Evolutionary conservation across 805 yeast species (phyloP), one percentile per base, ranked within the genome.

Genomic region (Citeromyces nyonsensis): DNA sequence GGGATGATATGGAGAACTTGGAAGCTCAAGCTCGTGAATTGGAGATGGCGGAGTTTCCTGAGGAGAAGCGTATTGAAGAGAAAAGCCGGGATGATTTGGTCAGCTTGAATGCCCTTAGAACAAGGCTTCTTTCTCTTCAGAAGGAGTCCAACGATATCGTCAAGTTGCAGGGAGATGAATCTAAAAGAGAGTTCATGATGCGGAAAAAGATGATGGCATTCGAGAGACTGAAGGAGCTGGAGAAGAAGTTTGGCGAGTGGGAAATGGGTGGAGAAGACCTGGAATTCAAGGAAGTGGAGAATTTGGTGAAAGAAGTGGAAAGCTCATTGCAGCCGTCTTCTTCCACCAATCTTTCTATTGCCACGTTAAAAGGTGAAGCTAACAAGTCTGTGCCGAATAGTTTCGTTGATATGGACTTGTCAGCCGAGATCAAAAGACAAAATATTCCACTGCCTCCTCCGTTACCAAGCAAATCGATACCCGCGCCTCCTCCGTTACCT

Each of bases 21-120:
- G 94, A 82, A 47, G 67, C 69, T 31, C 81, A 82, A 57, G 95
- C 95, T 0, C 59, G 93, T 38, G 81, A 79, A 44, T 61, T 88
- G 36, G 96, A 88, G 49, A 76, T 73, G 69, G 78, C 81, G 13
- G 91, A 84, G 41, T 85, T 83, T 44, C 76, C 69, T 18, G 81
- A 73, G 2, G 18, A 27, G 10, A 52, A 59, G 15, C 58, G 55
- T 24, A 5, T 7, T 5, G 7, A 18, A 18, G 22, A 18, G 7
- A 18, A 18, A 18, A 18, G 22, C 22, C 5, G 22, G 7, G 71
- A 66, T 29, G 83, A 76, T 43, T 54, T 70, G 11, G 64, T 59
- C 10, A 73, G 72, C 34, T 54, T 81, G 31, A 65, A 64, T 33
- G 54, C 55, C 7, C 55, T 81, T 31, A 61, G 80, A 41, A 62